Evolutionary conservation across 345 rosid genomes (phyloP).

Genomic region (Salix brachista): DNA sequence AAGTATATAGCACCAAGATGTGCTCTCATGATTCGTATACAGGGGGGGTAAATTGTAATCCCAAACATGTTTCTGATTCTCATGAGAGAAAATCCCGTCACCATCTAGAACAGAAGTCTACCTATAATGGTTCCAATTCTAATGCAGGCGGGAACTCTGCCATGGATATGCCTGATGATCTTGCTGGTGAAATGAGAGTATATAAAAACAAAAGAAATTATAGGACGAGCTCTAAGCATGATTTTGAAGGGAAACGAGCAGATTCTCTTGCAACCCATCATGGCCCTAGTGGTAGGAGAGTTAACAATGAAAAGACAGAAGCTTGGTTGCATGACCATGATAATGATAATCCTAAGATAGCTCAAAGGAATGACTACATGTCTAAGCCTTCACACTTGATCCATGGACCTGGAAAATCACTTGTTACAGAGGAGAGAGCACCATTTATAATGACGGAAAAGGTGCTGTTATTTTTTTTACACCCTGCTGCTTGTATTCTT

Average conservation of each 20-base stretch:
- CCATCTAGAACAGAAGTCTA: conserved; percentile 39
- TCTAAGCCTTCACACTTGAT: conserved; percentile 40
- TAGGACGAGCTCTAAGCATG: conserved; percentile 40
- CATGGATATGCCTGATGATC: conserved; percentile 36
- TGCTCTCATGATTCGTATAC: conserved; percentile 36
- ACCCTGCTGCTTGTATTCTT: not conserved
- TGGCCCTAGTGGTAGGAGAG: conserved; percentile 26
- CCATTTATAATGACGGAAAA: conserved; percentile 38
- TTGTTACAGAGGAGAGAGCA: conserved; percentile 41
- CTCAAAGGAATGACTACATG: conserved; percentile 35
- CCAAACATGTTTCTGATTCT: conserved; percentile 39
- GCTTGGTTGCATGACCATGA: conserved; percentile 33
- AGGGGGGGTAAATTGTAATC: conserved; percentile 35
- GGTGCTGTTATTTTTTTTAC: conserved; percentile 25
- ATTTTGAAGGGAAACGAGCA: conserved; percentile 41
- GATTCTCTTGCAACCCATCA: conserved; percentile 36
- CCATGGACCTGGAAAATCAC: conserved; percentile 36
- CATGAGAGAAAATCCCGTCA: conserved; percentile 34
- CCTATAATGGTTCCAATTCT: conserved; percentile 35
- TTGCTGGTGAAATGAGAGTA: conserved; percentile 38
- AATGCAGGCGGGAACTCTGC: conserved; percentile 35
- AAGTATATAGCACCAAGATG: conserved; percentile 38
- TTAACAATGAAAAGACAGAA: conserved; percentile 28
- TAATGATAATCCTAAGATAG: conserved; percentile 22
- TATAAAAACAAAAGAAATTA: conserved; percentile 29